These are phyloP conservation scores for Pilasporangium apinafurcum DNA, from an alignment of 352 stramenopile species.

Conservation along the genomic window DNA sequence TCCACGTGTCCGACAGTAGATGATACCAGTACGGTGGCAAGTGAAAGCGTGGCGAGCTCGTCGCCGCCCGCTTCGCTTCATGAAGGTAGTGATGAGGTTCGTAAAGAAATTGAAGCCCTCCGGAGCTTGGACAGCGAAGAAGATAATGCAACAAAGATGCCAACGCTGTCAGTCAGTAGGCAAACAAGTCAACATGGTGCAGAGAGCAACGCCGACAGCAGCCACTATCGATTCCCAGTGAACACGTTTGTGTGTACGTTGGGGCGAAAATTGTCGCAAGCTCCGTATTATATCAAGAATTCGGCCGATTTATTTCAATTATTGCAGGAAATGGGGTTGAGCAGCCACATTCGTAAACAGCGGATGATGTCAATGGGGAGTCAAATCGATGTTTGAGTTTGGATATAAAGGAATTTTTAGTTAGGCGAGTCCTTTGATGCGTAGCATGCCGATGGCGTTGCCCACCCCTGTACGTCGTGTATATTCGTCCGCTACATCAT, in stretches of 20 bases:
- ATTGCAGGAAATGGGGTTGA: conserved; percentile 81
- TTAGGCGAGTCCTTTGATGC: conserved; percentile 55
- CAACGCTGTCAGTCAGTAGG: conserved; percentile 13
- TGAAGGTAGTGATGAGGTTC: conserved; percentile 10
- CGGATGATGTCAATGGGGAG: conserved; percentile 54
- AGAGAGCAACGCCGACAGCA: conserved; percentile 30
- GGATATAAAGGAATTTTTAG: neutral
- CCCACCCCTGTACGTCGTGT: conserved; percentile 60
- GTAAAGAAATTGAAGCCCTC: conserved; percentile 8
- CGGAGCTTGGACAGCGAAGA: conserved; percentile 14
- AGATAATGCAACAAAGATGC: conserved; percentile 8
- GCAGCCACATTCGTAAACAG: conserved; percentile 70
- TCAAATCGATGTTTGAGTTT: conserved; percentile 9
- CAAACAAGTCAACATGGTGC: too few relatives aligned
- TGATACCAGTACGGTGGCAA: conserved; percentile 9
- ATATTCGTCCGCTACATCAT: conserved; percentile 55
- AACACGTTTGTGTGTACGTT: conserved; percentile 85
- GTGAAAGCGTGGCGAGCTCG: conserved; percentile 7
- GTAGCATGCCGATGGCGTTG: conserved; percentile 69
- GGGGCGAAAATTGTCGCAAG: conserved; percentile 74
- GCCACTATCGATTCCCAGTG: conserved; percentile 64
- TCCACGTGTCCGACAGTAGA: conserved; percentile 2
- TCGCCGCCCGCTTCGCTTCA: conserved; percentile 3
- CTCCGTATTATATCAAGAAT: conserved; percentile 86
- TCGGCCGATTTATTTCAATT: conserved; percentile 79